Evolutionary conservation across 177 flowering plant species (phyloP).

Genomic region (Telopea speciosissima): DNA sequence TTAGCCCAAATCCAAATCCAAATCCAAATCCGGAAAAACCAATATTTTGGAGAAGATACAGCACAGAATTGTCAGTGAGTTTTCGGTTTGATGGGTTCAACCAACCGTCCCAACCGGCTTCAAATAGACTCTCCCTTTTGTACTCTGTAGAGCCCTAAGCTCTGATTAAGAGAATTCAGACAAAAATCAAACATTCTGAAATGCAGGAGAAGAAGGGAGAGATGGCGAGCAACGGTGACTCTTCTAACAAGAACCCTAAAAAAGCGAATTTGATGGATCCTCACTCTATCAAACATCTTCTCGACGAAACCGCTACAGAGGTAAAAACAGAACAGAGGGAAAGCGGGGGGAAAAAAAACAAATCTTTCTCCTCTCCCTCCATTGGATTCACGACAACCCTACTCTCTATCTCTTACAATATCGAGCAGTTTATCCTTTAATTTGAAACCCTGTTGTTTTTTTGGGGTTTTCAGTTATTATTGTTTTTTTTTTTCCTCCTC

Average conservation of each 20-base stretch:
- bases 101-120: too few relatives aligned
- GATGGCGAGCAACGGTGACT: background rate
- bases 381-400: background rate
- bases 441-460: background rate
- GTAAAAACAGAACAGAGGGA: background rate
- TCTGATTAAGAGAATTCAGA: too few relatives aligned
- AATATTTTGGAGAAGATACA: too few relatives aligned
- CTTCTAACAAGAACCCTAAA: background rate
- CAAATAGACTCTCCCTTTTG: too few relatives aligned
- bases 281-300: background rate
- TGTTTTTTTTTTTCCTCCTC: background rate
- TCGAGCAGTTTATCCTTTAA: background rate
- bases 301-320: background rate
- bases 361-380: background rate
- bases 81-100: too few relatives aligned
- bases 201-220: background rate
- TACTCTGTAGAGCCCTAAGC: too few relatives aligned
- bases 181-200: background rate
- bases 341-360: too few relatives aligned
- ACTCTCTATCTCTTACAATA: background rate
- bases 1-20: too few relatives aligned
- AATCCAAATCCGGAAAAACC: too few relatives aligned
- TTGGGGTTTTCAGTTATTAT: background rate
- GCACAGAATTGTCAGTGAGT: too few relatives aligned
- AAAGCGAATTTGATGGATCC: background rate